These are phyloP conservation scores for Cystobasidium onofrii DNA, from an alignment of 768 basidiomycete genomes.

Conservation along the genomic window DNA sequence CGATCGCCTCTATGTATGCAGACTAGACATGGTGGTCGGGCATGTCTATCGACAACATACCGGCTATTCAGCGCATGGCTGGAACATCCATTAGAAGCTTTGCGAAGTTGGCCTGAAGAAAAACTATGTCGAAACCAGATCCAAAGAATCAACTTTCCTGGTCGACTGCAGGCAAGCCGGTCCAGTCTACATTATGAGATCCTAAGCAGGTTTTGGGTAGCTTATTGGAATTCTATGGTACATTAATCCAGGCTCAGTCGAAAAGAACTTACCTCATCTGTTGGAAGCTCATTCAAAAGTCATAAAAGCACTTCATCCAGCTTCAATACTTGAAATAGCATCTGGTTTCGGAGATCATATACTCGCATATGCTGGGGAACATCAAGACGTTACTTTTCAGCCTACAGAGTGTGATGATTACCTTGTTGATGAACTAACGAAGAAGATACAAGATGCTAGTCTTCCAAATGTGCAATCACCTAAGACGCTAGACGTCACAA, in stretches of 20 bases:
- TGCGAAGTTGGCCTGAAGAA: too few relatives aligned
- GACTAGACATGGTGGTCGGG: too few relatives aligned
- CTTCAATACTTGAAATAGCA: conserved; percentile 11
- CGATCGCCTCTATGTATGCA: too few relatives aligned
- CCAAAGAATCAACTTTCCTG: conserved; percentile 8
- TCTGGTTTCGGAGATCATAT: conserved; percentile 20
- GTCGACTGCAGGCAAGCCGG: conserved; percentile 6
- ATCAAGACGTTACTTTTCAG: background rate
- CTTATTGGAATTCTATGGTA: background rate
- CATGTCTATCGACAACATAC: too few relatives aligned
- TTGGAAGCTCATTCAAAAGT: background rate
- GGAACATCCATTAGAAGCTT: too few relatives aligned
- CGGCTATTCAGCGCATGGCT: too few relatives aligned
- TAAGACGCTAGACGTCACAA: conserved; percentile 3
- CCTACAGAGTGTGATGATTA: conserved; percentile 25
- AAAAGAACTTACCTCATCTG: conserved; percentile 18
- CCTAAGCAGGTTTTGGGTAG: background rate
- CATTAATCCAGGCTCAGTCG: conserved; percentile 2
- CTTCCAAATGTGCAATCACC: background rate
- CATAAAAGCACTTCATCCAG: background rate
- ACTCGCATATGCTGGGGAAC: conserved; percentile 6
- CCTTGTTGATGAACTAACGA: background rate
- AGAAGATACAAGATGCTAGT: background rate
- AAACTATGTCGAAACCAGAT: background rate
- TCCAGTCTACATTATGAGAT: background rate